Base-by-base conservation (phyloP, 371 early-diverging fungal species). In the Ecytonucleospora hepatopenaei region DNA sequence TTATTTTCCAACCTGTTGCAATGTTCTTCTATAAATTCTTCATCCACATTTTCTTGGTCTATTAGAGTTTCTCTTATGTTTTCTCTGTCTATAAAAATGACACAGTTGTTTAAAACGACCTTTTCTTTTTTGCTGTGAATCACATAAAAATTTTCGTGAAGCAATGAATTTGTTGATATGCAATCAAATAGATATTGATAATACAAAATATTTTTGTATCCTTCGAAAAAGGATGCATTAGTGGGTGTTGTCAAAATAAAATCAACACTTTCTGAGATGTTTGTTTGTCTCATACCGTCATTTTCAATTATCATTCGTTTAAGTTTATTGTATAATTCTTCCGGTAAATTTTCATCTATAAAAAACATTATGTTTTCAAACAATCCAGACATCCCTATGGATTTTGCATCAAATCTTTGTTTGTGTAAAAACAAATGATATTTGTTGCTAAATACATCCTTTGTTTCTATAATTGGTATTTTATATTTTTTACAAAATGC, bases 111-210 rank as follows among this genome's bases (percentile, higher is more conserved):
- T 26, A 78, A 59, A 30, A 78, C 54, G 5, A 40, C 19, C 15
- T 19, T 24, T 40, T 40, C 40, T 12, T 12, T 40, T 12, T 40
- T 40, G 15, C 53, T 64, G 47, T 69, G n/a, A 46, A 64, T 60
- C n/a, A 8, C 46, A 59, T 78, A 78, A 31, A 51, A 53, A 31
- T 75, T 69, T 33, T 68, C 49, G 32, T 75, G 48, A 12, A 80
- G 64, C 12, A 76, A 55, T 21, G 69, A 32, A 16, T 59, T 68
- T 31, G 57, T 23, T 30, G 78, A 77, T 19, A 73, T 40, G 54
- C 75, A 74, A 51, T 78, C 78, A 68, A 80, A 74, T 19, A 80
- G 59, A 69, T 71, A 78, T 59, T 78, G 78, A 69, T 80, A 80
- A 59, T 74, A 60, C 2, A 73, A 63, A 32, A 71, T 28, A 33